Evolutionary conservation across 2,329 filamentous ascomycete genomes (phyloP).

Genomic region (Fusarium nurragi): DNA sequence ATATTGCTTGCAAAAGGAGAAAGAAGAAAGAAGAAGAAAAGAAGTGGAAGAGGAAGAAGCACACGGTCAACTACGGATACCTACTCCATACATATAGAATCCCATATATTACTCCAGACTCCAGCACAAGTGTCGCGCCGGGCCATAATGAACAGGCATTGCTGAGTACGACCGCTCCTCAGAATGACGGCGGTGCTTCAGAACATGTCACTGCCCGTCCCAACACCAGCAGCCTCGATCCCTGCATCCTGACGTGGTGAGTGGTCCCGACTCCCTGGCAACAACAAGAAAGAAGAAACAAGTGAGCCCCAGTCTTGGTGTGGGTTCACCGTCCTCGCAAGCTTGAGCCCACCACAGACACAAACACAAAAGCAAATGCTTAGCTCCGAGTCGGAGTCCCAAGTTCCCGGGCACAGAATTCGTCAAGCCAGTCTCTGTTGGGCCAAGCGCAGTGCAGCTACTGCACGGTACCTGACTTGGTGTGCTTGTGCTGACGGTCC

Average conservation of each 20-base stretch:
- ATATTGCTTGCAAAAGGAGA: conserved; percentile 2
- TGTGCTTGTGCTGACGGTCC: conserved; percentile 10
- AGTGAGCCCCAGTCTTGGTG: neutral
- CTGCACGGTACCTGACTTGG: conserved; percentile 21
- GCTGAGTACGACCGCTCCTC: conserved; percentile 18
- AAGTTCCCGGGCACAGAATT: conserved; percentile 30
- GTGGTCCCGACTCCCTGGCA: conserved; percentile 3
- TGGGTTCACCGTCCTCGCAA: conserved; percentile 28
- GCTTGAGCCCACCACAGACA: conserved; percentile 7
- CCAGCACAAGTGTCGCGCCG: conserved; percentile 12
- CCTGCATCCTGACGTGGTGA: conserved; percentile 13
- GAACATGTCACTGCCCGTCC: conserved; percentile 40
- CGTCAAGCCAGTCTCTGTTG: conserved; percentile 12
- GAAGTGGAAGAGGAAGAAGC: conserved; percentile 3
- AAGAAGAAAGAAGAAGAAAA: neutral
- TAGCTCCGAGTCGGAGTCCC: conserved; percentile 26
- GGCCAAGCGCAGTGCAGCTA: conserved; percentile 8
- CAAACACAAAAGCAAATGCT: conserved; percentile 11
- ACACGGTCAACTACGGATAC: conserved; percentile 3
- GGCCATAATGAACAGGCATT: conserved; percentile 11
- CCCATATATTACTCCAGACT: conserved; percentile 17
- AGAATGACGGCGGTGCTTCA: conserved; percentile 35
- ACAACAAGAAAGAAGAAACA: neutral
- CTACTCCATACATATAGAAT: conserved; percentile 17
- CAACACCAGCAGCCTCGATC: conserved; percentile 37